Conservation (phyloP, 208 protist species). For the Naegleria lovaniensis region DNA sequence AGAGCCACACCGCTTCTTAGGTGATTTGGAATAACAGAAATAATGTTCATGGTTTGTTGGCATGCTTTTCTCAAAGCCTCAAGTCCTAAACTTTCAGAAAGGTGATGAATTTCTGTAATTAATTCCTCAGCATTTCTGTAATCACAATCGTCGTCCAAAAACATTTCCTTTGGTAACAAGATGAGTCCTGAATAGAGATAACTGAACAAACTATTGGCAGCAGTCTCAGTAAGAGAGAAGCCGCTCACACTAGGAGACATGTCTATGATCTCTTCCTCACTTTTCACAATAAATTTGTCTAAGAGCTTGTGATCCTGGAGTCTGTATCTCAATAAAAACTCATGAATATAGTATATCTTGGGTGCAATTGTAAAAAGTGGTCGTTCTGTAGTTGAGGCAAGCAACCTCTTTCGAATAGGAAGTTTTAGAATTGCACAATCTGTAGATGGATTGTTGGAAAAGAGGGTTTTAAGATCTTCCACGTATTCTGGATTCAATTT, state of each 20-base stretch:
- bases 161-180: not conserved
- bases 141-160: not conserved
- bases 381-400: not conserved
- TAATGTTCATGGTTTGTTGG: not conserved
- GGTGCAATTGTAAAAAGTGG: not conserved
- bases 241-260: not conserved
- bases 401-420: not conserved
- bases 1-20: not conserved
- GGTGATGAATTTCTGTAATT: not conserved
- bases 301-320: not conserved
- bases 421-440: not conserved
- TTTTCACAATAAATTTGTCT: not conserved
- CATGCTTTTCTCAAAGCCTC: not conserved
- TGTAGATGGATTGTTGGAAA: not conserved
- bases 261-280: not conserved
- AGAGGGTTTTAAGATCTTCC: not conserved
- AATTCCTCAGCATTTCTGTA: not conserved
- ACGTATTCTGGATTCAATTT: not conserved
- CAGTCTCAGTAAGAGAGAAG: not conserved
- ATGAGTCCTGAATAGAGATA: not conserved
- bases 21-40: not conserved
- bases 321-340: slow-evolving; percentile 9
- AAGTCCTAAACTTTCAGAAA: not conserved
- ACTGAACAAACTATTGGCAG: not conserved
- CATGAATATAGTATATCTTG: not conserved